phyloP scores from a whole-genome alignment of 495 filamentous ascomycete species.

The Extremus antarcticus region DNA sequence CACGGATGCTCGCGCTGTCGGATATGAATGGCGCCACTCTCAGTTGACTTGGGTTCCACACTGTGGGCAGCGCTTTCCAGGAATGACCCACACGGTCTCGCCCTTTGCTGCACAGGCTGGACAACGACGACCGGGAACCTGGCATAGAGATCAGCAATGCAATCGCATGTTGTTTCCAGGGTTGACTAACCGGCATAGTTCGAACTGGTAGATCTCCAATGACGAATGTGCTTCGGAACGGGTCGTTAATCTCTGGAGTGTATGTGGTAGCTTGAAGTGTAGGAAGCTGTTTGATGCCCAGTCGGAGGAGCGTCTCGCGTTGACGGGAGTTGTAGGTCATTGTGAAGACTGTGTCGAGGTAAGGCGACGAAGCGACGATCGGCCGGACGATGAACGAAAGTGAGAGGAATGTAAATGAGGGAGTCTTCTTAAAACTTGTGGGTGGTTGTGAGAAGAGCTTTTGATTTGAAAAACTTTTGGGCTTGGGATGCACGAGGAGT shows the following conservation, averaged over 20 bases:
- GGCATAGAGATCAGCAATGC: background rate
- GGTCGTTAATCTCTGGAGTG: background rate
- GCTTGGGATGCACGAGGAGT: background rate
- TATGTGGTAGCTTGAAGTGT: background rate
- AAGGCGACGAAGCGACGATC: background rate
- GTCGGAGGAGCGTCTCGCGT: slow-evolving; percentile 11
- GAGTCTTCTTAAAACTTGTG: background rate
- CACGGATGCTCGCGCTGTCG: no score
- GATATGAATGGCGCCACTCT: background rate
- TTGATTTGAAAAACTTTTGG: background rate
- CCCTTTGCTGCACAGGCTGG: slow-evolving; percentile 27
- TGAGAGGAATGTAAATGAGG: background rate
- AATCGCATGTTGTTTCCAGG: background rate
- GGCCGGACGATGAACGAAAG: background rate
- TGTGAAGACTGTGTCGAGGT: background rate
- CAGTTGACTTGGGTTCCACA: slow-evolving; percentile 29
- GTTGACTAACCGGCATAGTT: slow-evolving; percentile 13
- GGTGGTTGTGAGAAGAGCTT: background rate
- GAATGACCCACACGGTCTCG: slow-evolving; percentile 32
- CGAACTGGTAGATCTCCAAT: slow-evolving; percentile 7
- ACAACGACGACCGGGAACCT: slow-evolving; percentile 31
- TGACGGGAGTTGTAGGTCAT: slow-evolving; percentile 22
- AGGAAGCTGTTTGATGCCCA: slow-evolving; percentile 16
- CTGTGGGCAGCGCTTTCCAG: slow-evolving; percentile 30
- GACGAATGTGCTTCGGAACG: background rate